These are phyloP conservation scores for Fusarium sacchari DNA, from an alignment of 2,329 filamentous ascomycete genomes.

Conservation along the genomic window DNA sequence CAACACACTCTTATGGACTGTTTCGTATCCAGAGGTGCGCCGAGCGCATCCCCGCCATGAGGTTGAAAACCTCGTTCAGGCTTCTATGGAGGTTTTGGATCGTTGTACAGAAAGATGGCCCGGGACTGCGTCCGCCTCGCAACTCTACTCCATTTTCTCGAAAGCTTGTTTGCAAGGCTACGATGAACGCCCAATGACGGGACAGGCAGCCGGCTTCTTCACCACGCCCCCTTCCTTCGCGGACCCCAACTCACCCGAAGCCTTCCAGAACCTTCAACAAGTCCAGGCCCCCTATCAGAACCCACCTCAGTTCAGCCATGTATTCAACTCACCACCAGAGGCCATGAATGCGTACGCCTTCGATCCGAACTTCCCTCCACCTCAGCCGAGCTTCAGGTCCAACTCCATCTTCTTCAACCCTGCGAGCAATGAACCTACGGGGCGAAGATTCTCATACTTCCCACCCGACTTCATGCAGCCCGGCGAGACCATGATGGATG, in stretches of 20 bases:
- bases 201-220: conserved; percentile 45
- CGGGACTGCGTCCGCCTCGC: conserved; percentile 83
- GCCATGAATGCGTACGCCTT: conserved; percentile 60
- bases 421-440: conserved; percentile 61
- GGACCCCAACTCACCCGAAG: conserved; percentile 48
- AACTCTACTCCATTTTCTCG: conserved; percentile 88
- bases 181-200: conserved; percentile 60
- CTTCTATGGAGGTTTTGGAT: conserved; percentile 81
- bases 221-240: conserved; percentile 48
- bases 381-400: conserved; percentile 69
- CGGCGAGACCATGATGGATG: conserved; percentile 48
- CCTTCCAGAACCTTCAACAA: conserved; percentile 47
- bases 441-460: conserved; percentile 71
- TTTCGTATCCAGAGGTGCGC: conserved; percentile 87
- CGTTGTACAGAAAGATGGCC: conserved; percentile 91
- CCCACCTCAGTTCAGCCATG: conserved; percentile 67
- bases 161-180: conserved; percentile 90
- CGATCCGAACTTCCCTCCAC: conserved; percentile 54
- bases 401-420: conserved; percentile 74
- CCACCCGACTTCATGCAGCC: conserved; percentile 63
- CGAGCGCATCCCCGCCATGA: conserved; percentile 76
- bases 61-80: conserved; percentile 77
- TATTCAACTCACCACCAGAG: conserved; percentile 66
- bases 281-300: conserved; percentile 54
- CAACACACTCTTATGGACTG: conserved; percentile 90